Conservation (phyloP, 192 early-diverging fungal genomes). For the Martensiomyces pterosporus region DNA sequence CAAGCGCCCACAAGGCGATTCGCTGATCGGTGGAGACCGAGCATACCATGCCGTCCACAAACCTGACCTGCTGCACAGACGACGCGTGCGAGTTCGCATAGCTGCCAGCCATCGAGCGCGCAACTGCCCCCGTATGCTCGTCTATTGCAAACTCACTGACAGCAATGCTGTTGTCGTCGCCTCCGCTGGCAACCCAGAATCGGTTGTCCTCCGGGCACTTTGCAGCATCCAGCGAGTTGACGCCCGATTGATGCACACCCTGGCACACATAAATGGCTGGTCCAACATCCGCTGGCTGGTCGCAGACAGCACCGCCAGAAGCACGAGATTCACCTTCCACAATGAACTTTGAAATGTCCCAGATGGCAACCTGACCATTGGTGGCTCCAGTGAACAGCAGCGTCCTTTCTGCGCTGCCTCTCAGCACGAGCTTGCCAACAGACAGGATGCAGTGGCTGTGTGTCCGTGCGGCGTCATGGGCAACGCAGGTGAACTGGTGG, state of each 20-base stretch:
- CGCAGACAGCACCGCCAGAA: not conserved
- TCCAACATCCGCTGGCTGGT: not conserved
- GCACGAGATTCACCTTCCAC: not conserved
- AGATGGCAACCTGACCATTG: conserved; percentile 21
- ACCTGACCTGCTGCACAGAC: conserved; percentile 54
- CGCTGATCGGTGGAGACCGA: conserved; percentile 69
- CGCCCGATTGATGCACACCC: conserved; percentile 64
- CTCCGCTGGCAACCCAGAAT: conserved; percentile 60
- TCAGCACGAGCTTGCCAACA: not conserved
- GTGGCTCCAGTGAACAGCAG: conserved; percentile 29
- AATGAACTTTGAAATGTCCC: conserved; percentile 13
- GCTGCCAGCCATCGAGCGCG: not conserved
- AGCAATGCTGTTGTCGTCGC: conserved; percentile 69
- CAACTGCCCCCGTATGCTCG: conserved; percentile 4
- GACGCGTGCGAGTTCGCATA: conserved; percentile 61
- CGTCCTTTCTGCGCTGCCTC: not conserved
- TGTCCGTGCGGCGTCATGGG: conserved; percentile 1
- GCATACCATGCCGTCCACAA: not conserved
- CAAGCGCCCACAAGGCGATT: conserved; percentile 55
- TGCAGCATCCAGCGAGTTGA: conserved; percentile 62
- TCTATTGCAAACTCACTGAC: conserved; percentile 16
- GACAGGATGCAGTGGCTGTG: conserved; percentile 28
- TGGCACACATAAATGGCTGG: conserved; percentile 27
- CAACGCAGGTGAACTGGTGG: conserved; percentile 13
- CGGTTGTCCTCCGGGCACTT: not conserved